Percentiles rank a stretch among this genome's conserved stretches.
Evolutionary conservation across 2,329 filamentous ascomycete species (phyloP).

Genomic region (Aspergillus unguis): DNA sequence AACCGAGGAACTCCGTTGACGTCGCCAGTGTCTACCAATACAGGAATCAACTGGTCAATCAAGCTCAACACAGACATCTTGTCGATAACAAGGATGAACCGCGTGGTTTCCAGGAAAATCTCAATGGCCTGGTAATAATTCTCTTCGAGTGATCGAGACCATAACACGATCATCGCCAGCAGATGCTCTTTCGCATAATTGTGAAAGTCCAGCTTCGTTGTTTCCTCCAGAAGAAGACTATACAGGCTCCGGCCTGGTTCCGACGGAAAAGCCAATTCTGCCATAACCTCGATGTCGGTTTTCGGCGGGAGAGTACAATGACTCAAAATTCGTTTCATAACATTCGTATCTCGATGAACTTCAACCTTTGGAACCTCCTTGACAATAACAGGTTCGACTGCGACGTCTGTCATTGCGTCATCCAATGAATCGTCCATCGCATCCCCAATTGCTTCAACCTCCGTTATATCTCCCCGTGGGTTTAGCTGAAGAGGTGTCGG

Average conservation of each 20-base stretch:
- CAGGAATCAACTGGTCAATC: slow-evolving; percentile 37
- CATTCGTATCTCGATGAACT: slow-evolving; percentile 30
- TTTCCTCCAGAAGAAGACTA: slow-evolving; percentile 52
- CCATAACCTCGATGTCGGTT: slow-evolving; percentile 54
- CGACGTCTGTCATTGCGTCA: slow-evolving; percentile 18
- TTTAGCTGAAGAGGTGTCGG: slow-evolving; percentile 48
- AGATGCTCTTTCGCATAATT: slow-evolving; percentile 50
- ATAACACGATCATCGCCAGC: slow-evolving; percentile 51
- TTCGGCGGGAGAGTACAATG: slow-evolving; percentile 51
- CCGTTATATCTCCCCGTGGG: slow-evolving; percentile 23
- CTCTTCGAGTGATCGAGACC: slow-evolving; percentile 56
- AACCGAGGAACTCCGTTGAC: slow-evolving; percentile 55
- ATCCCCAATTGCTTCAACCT: slow-evolving; percentile 27
- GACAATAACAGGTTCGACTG: slow-evolving; percentile 23
- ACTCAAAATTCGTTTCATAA: slow-evolving; percentile 55
- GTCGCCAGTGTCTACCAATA: slow-evolving; percentile 47
- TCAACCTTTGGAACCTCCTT: slow-evolving; percentile 20
- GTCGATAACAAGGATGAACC: slow-evolving; percentile 41
- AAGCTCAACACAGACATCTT: slow-evolving; percentile 35
- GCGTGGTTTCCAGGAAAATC: slow-evolving; percentile 41
- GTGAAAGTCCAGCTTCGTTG: slow-evolving; percentile 43
- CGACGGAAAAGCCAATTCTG: slow-evolving; percentile 53
- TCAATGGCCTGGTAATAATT: slow-evolving; percentile 46
- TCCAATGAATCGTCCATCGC: slow-evolving; percentile 21
- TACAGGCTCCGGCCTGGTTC: slow-evolving; percentile 48